A percentile compares a stretch with the other conserved stretches of the same genome.
Conservation (phyloP, 2,329 filamentous ascomycete species). For the Sclerotinia spermophila region DNA sequence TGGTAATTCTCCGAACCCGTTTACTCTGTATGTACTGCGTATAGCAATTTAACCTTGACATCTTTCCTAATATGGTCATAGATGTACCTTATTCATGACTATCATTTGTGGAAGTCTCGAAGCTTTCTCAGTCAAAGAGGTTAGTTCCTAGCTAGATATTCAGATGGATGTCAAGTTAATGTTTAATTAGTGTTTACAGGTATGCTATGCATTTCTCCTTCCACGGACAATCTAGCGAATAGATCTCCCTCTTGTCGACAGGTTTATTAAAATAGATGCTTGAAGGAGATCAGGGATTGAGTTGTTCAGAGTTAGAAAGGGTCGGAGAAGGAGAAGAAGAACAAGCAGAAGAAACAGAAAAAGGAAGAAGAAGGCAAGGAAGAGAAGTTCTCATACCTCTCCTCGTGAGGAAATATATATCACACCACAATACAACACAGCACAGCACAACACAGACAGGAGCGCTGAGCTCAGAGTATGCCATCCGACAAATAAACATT, state of each 20-base stretch:
- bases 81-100: background rate
- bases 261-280: background rate
- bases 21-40: background rate
- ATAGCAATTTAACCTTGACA: background rate
- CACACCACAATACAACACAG: background rate
- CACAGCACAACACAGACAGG: background rate
- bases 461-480: background rate
- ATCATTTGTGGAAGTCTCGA: background rate
- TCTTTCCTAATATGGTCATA: background rate
- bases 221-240: background rate
- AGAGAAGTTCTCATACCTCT: background rate
- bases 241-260: background rate
- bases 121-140: background rate
- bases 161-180: background rate
- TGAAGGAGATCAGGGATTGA: background rate
- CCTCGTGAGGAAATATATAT: background rate
- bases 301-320: background rate
- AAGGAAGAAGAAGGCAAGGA: background rate
- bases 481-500: slow-evolving; percentile 9
- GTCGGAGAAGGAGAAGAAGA: background rate
- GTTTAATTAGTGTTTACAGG: background rate
- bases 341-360: background rate
- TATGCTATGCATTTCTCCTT: background rate
- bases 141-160: background rate
- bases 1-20: slow-evolving; percentile 4